phyloP scores from a whole-genome alignment of 2,329 filamentous ascomycete species.

The Mariannaea sp. region DNA sequence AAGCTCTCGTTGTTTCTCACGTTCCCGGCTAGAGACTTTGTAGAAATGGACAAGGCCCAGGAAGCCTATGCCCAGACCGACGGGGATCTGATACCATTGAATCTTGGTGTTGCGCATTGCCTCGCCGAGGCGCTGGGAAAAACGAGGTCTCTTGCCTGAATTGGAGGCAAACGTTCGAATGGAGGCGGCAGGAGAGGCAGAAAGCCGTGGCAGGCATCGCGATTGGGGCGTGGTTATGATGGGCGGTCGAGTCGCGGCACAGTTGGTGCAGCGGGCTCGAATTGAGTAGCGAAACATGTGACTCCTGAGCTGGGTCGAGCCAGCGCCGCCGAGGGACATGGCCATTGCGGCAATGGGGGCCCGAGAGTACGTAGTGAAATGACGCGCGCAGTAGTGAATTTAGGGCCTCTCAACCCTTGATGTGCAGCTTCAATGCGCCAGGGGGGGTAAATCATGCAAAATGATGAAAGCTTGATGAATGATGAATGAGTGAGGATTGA shows the following conservation, averaged over 20 bases:
- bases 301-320: slow-evolving; percentile 43
- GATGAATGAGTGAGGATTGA: slow-evolving; percentile 2
- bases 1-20: slow-evolving; percentile 54
- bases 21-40: slow-evolving; percentile 66
- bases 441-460: neutral
- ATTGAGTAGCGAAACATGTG: slow-evolving; percentile 39
- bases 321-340: slow-evolving; percentile 42
- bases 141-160: slow-evolving; percentile 53
- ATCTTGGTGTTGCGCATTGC: slow-evolving; percentile 61
- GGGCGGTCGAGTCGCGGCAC: slow-evolving; percentile 33
- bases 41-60: slow-evolving; percentile 84
- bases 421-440: slow-evolving; percentile 14
- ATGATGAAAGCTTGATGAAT: neutral
- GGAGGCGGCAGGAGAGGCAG: slow-evolving; percentile 30
- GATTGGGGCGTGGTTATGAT: slow-evolving; percentile 31
- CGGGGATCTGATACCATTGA: slow-evolving; percentile 89
- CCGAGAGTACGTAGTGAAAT: slow-evolving; percentile 8
- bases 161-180: slow-evolving; percentile 42
- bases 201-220: slow-evolving; percentile 34
- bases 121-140: slow-evolving; percentile 57
- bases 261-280: slow-evolving; percentile 39
- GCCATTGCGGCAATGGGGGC: slow-evolving; percentile 36
- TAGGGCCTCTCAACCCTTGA: slow-evolving; percentile 9
- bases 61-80: slow-evolving; percentile 83
- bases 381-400: slow-evolving; percentile 17